Conservation (phyloP, 108 stramenopile genomes). For the Aurantiochytrium sp. region DNA sequence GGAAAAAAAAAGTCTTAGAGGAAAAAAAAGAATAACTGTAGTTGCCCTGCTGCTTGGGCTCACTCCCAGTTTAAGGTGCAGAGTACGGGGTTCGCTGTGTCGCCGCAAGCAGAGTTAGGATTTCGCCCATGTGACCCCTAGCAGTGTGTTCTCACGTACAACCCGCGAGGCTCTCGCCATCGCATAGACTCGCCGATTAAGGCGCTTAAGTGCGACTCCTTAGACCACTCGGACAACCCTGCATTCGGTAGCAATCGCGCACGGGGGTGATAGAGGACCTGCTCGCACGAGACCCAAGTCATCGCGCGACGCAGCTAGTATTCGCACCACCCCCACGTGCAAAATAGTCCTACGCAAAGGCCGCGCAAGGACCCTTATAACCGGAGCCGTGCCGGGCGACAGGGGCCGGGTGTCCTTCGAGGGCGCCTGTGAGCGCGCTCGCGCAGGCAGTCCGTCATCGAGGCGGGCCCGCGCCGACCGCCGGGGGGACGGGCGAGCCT, state of each 20-base stretch:
- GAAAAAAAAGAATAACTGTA: neutral
- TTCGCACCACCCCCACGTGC: too few relatives aligned
- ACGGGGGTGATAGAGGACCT: neutral
- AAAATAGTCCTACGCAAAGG: too few relatives aligned
- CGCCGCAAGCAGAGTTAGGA: too few relatives aligned
- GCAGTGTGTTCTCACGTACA: neutral
- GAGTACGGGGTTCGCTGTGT: neutral
- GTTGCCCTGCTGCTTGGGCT: neutral
- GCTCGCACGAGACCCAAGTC: neutral
- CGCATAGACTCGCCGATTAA: neutral
- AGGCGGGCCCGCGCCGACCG: too few relatives aligned
- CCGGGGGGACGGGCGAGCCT: too few relatives aligned
- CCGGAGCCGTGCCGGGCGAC: too few relatives aligned
- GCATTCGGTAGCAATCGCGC: neutral
- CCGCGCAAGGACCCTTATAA: too few relatives aligned
- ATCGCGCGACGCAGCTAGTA: neutral
- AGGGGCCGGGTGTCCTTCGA: too few relatives aligned
- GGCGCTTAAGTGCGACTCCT: slow-evolving; percentile 19
- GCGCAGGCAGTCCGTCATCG: too few relatives aligned
- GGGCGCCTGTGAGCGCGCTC: too few relatives aligned
- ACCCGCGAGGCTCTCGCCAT: slow-evolving; percentile 22
- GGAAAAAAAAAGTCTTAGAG: neutral
- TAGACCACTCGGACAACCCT: slow-evolving; percentile 23
- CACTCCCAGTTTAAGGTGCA: neutral
- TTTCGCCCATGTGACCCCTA: too few relatives aligned